Conservation (phyloP, 2,329 filamentous ascomycete species). For the Neopestalotiopsis rosae region DNA sequence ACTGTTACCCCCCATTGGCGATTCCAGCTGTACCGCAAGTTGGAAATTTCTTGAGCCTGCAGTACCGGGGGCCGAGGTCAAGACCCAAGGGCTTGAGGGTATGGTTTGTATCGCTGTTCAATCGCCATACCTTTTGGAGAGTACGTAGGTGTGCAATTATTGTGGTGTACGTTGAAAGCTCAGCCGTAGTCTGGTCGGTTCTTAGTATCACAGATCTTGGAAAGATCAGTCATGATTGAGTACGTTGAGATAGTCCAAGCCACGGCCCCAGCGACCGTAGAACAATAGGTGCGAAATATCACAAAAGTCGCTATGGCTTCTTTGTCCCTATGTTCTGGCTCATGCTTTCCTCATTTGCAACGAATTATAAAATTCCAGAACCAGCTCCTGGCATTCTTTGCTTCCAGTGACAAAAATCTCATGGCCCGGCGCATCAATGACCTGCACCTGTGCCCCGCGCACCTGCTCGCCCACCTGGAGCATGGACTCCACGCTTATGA, state of each 20-base stretch:
- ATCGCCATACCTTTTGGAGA: background rate
- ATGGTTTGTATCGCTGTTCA: background rate
- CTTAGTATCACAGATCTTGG: too few species aligned
- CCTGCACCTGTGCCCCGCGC: background rate
- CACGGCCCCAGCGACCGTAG: too few species aligned
- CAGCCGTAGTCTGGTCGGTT: too few species aligned
- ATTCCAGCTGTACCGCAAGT: background rate
- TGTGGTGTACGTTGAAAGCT: too few species aligned
- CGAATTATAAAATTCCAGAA: background rate
- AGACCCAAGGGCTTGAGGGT: background rate
- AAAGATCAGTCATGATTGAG: too few species aligned
- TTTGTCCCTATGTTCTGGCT: background rate
- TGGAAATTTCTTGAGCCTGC: too few species aligned
- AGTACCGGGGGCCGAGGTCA: background rate
- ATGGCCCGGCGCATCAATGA: constrained; percentile 5
- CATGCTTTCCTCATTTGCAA: background rate
- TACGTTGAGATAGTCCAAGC: too few species aligned
- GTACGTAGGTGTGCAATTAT: too few species aligned
- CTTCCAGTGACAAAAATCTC: constrained; percentile 3
- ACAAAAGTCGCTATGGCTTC: background rate
- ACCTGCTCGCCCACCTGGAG: background rate
- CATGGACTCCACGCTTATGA: background rate
- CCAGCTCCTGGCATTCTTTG: background rate
- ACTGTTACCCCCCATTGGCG: background rate
- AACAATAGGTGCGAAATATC: too few species aligned